phyloP scores from a whole-genome alignment of 306 rosid genomes.

The Abrus pulchellus region DNA sequence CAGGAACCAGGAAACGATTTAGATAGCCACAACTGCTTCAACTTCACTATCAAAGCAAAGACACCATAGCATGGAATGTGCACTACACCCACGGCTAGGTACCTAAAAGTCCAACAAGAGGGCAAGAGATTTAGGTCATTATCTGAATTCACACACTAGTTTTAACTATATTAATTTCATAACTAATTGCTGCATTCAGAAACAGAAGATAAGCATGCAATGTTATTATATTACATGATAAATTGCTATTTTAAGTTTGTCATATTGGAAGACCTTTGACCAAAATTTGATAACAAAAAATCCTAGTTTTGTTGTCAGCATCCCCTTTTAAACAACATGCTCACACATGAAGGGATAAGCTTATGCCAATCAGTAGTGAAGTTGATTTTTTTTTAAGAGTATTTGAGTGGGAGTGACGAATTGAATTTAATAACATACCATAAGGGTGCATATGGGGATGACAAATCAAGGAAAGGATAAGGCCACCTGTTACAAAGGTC shows the following conservation, averaged over 20 bases:
- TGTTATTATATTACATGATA: neutral
- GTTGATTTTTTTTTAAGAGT: neutral
- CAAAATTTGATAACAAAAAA: constrained; percentile 9
- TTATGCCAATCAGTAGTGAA: neutral
- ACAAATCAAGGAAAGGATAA: constrained; percentile 85
- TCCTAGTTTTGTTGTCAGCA: constrained; percentile 19
- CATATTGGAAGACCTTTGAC: constrained; percentile 30
- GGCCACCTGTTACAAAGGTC: constrained; percentile 81
- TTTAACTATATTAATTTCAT: constrained; percentile 21
- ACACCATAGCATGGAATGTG: constrained; percentile 79
- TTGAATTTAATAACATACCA: constrained; percentile 64
- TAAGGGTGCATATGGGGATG: constrained; percentile 81
- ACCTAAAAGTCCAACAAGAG: constrained; percentile 61
- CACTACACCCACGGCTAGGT: constrained; percentile 72
- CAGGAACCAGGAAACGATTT: constrained; percentile 64
- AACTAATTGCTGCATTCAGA: constrained; percentile 27
- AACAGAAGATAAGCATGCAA: constrained; percentile 25
- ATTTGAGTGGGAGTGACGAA: constrained; percentile 1
- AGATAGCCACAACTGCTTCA: constrained; percentile 64
- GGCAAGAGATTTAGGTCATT: constrained; percentile 10
- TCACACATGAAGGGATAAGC: constrained; percentile 3
- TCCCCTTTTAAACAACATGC: neutral
- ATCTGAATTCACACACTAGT: constrained; percentile 1
- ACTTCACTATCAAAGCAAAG: constrained; percentile 65
- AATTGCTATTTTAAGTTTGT: constrained; percentile 15